Percentiles rank a stretch among this genome's conserved stretches.
Conservation (phyloP, 148 eudicot genomes). For the Cornus florida region DNA sequence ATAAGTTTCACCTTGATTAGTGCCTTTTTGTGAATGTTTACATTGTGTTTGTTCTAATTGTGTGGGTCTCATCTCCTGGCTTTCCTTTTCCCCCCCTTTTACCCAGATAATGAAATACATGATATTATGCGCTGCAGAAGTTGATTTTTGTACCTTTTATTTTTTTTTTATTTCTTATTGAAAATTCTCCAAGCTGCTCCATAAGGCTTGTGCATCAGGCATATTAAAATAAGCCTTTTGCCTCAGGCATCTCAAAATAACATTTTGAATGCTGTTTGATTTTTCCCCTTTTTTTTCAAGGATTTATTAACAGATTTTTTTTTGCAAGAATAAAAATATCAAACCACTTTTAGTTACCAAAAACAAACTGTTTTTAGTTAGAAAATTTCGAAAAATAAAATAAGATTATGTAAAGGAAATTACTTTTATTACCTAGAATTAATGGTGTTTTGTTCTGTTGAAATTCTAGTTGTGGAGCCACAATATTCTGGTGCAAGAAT, state of each 20-base stretch:
- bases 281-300: no score
- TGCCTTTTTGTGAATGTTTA: no score
- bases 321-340: not conserved
- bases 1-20: no score
- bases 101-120: no score
- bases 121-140: no score
- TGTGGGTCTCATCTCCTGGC: no score
- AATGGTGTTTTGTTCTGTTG: conserved; percentile 4
- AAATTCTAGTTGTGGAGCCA: conserved; percentile 79
- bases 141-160: no score
- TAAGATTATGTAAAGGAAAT: not conserved
- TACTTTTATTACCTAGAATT: conserved; percentile 1
- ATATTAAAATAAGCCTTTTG: not conserved
- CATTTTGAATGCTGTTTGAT: not conserved
- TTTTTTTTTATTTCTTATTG: no score
- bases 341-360: no score
- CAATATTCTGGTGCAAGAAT: conserved; percentile 96
- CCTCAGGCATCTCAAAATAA: not conserved
- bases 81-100: no score
- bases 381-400: not conserved
- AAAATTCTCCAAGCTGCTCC: no score
- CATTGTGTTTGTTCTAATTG: no score
- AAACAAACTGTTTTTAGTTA: not conserved
- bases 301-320: not conserved
- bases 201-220: conserved; percentile 7